Percentiles rank a stretch among this genome's conserved stretches.
Evolutionary conservation across 2,329 filamentous ascomycete species (phyloP).

Genomic region (Diaporthe sp.): DNA sequence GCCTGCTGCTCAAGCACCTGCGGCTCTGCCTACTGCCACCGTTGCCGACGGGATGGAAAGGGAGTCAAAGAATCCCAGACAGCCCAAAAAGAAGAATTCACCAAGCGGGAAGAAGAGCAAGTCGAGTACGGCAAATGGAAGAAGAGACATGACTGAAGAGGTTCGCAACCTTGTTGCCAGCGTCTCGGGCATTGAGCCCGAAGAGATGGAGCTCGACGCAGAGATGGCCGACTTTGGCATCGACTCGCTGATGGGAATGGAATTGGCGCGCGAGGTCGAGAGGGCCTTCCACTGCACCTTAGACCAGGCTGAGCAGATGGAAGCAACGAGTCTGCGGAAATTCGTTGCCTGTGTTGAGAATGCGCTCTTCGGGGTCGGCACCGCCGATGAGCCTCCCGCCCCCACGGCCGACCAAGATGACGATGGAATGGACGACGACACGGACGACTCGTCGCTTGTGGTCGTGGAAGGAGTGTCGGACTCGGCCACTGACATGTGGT

Average conservation of each 20-base stretch:
- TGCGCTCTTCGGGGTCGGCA: neutral
- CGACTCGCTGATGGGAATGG: conserved; percentile 64
- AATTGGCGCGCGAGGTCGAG: conserved; percentile 57
- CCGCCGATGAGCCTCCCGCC: too few species aligned
- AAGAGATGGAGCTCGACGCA: neutral
- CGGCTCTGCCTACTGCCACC: too few species aligned
- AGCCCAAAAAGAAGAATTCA: too few species aligned
- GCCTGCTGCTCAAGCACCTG: too few species aligned
- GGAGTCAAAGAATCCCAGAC: too few species aligned
- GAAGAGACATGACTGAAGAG: neutral
- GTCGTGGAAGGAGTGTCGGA: too few species aligned
- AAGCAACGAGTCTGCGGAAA: neutral
- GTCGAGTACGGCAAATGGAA: too few species aligned
- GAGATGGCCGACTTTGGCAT: conserved; percentile 59
- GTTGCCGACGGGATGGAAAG: too few species aligned
- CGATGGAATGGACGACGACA: too few species aligned
- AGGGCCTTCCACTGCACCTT: conserved; percentile 49
- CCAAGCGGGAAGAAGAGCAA: too few species aligned
- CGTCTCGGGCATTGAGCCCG: neutral
- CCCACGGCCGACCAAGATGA: neutral
- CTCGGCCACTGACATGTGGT: too few species aligned
- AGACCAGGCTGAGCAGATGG: conserved; percentile 8
- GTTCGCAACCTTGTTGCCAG: neutral
- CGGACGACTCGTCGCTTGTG: too few species aligned
- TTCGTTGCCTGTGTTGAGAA: neutral